Conservation (phyloP, 768 basidiomycete species). For the Suillus tomentosus region DNA sequence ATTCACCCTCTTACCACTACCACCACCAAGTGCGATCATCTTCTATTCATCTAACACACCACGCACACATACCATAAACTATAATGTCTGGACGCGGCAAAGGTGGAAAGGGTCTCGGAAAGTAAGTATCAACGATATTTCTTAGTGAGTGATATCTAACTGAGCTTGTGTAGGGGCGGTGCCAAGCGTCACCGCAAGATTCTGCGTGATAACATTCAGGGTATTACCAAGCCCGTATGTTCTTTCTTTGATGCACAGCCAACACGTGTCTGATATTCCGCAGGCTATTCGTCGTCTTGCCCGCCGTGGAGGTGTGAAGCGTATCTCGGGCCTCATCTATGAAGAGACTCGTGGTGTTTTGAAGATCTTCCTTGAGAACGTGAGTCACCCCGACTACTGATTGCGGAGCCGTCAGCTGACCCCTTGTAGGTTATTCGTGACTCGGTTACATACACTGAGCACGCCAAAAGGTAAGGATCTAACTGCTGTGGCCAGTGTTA, state of each 20-base stretch:
- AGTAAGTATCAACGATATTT: constrained; percentile 24
- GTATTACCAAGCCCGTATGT: constrained; percentile 51
- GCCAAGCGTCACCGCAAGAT: constrained; percentile 51
- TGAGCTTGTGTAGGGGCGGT: constrained; percentile 34
- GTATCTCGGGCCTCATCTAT: constrained; percentile 87
- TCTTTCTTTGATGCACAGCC: constrained; percentile 25
- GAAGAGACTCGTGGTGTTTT: constrained; percentile 92
- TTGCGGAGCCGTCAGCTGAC: constrained; percentile 13
- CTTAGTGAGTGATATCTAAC: constrained; percentile 15
- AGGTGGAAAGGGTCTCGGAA: constrained; percentile 53
- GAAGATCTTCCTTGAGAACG: constrained; percentile 87
- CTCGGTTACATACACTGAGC: constrained; percentile 92
- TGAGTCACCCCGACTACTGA: constrained; percentile 41
- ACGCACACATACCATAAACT: constrained; percentile 14
- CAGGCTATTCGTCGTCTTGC: constrained; percentile 81
- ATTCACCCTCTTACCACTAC: constrained; percentile 27
- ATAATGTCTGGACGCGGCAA: constrained; percentile 52
- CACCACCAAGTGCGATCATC: constrained; percentile 17
- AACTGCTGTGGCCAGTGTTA: background rate
- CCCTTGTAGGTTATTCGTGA: constrained; percentile 78
- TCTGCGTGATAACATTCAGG: constrained; percentile 51
- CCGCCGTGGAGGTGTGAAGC: constrained; percentile 91
- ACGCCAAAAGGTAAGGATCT: constrained; percentile 66
- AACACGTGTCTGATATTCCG: constrained; percentile 58
- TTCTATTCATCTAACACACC: constrained; percentile 12